These are phyloP conservation scores for Moricandia arvensis DNA, from an alignment of 345 rosid genomes.

Conservation along the genomic window DNA sequence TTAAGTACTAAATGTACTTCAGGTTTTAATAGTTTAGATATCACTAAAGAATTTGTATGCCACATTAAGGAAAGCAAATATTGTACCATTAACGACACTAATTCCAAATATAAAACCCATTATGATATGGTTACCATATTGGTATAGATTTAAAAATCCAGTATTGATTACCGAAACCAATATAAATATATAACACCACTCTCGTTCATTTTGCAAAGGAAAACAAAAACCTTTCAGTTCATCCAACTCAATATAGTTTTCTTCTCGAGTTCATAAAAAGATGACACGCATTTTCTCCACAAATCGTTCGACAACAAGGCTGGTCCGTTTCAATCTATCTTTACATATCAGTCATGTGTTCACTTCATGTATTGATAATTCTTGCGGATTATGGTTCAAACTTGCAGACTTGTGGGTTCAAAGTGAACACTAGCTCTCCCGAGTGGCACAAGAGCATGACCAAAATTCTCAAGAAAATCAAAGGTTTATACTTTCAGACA, in stretches of 20 bases:
- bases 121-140: not conserved
- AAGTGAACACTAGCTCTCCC: slow-evolving; percentile 29
- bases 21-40: no score
- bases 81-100: not conserved
- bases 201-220: slow-evolving; percentile 1
- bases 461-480: slow-evolving; percentile 36
- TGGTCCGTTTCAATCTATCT: slow-evolving; percentile 27
- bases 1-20: no score
- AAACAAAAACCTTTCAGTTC: not conserved
- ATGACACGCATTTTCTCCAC: slow-evolving; percentile 22
- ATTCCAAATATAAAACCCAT: not conserved
- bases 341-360: not conserved
- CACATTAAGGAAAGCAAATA: slow-evolving; percentile 9
- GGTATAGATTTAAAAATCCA: not conserved
- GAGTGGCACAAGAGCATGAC: slow-evolving; percentile 39
- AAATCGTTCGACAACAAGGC: slow-evolving; percentile 18
- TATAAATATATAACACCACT: slow-evolving; percentile 15
- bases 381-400: not conserved
- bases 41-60: no score
- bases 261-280: not conserved
- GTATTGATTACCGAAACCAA: not conserved
- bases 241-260: not conserved
- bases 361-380: not conserved
- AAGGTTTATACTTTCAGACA: not conserved
- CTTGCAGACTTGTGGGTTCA: slow-evolving; percentile 39